phyloP scores from a whole-genome alignment of 495 filamentous ascomycete species.

The Hypomontagnella monticulosa region DNA sequence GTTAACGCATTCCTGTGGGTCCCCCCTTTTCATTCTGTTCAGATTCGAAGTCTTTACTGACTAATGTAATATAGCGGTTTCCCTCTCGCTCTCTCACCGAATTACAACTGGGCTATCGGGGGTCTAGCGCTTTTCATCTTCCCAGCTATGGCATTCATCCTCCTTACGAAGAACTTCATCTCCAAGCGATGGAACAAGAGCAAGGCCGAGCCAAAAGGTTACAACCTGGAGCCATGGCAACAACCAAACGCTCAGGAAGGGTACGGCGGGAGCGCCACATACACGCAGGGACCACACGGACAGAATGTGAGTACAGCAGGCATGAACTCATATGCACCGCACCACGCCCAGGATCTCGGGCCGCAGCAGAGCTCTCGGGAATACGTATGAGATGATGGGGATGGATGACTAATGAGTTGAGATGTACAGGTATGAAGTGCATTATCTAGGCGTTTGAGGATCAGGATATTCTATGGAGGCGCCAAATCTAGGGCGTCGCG shows the following conservation, averaged over 20 bases:
- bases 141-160: conserved; percentile 39
- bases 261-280: background rate
- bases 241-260: conserved; percentile 14
- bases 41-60: conserved; percentile 3
- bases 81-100: conserved; percentile 48
- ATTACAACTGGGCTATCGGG: conserved; percentile 50
- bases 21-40: background rate
- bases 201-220: conserved; percentile 32
- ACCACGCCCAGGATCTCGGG: conserved; percentile 19
- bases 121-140: conserved; percentile 45
- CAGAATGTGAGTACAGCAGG: conserved; percentile 27
- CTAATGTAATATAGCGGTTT: conserved; percentile 44
- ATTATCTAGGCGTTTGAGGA: conserved; percentile 15
- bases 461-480: background rate
- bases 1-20: conserved; percentile 60
- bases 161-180: conserved; percentile 34
- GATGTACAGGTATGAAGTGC: background rate
- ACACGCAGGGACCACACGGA: conserved; percentile 6
- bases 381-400: conserved; percentile 15
- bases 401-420: background rate
- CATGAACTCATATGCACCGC: conserved; percentile 25
- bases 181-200: conserved; percentile 26
- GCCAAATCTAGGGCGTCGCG: background rate
- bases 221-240: conserved; percentile 41
- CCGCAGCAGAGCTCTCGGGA: conserved; percentile 23